phyloP scores from a whole-genome alignment of 805 yeast genomes.

The Lipomyces starkeyi region DNA sequence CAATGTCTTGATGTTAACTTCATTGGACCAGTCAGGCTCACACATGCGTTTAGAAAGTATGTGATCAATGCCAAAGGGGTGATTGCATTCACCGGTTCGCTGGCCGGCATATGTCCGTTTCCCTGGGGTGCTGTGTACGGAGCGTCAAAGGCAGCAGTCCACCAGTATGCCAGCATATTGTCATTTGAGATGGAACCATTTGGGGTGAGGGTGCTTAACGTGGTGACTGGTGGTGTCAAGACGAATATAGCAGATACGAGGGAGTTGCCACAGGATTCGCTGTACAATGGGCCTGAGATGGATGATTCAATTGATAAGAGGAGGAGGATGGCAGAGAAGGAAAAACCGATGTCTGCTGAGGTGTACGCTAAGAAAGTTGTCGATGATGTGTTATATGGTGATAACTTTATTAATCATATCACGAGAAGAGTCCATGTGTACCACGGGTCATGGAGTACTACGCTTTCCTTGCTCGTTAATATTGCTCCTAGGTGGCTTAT shows the following conservation, averaged over 20 bases:
- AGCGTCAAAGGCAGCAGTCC: not conserved
- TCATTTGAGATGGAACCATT: not conserved
- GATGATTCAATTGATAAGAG: not conserved
- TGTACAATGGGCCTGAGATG: not conserved
- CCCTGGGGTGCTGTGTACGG: not conserved
- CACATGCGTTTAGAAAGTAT: not conserved
- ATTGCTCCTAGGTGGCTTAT: not conserved
- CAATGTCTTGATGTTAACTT: constrained; percentile 3
- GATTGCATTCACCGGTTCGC: not conserved
- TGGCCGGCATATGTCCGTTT: constrained; percentile 3
- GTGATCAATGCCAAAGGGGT: constrained; percentile 2
- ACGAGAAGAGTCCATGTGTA: constrained; percentile 1
- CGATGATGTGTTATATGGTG: not conserved
- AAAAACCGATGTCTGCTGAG: not conserved
- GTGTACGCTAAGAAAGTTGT: not conserved
- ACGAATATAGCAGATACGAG: not conserved
- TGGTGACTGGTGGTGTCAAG: not conserved
- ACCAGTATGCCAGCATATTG: constrained; percentile 3
- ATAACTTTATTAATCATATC: not conserved
- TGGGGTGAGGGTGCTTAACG: constrained; percentile 4
- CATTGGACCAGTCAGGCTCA: constrained; percentile 3
- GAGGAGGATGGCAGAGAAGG: not conserved
- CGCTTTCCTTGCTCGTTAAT: not conserved
- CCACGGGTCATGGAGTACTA: not conserved
- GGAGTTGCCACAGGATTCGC: not conserved